Evolutionary conservation across 495 filamentous ascomycete species (phyloP), one percentile per base, ranked within the genome.

Genomic region (Apodospora peruviana): DNA sequence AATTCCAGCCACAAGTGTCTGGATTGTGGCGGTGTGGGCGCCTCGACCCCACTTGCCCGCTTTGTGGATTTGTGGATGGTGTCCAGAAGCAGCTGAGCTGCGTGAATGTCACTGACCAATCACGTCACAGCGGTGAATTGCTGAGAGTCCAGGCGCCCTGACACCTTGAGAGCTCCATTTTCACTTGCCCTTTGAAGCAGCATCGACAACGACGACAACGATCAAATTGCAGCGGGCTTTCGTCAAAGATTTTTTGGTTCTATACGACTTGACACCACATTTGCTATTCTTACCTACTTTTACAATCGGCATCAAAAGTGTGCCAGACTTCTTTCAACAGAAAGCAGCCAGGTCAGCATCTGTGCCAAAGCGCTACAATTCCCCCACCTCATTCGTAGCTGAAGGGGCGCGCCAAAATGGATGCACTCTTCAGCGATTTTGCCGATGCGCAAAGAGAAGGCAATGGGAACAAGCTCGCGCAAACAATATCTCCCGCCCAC

Each of bases 401-500:
- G n/a, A n/a, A n/a, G n/a, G n/a, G n/a, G n/a, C n/a, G n/a, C n/a
- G n/a, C 7, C 25, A 55, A 43, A 12, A 91, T 93, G 88, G 76
- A 85, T 52, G 59, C 68, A 9, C 41, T 70, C 5, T 65, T 63
- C 47, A 20, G 58, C 16, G 78, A 85, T 22, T 93, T 90, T 60
- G 72, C 68, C 39, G 61, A 71, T 25, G 83, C 84, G 25, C 74
- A 83, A 50, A 55, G 59, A 12, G 58, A 60, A 9, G 65, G 72
- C 20, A 75, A 84, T 50, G 88, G 88, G 43, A 80, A 80, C 55
- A 69, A 62, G 22, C 78, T 96, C 14, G 82, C 88, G 27, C 70
- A 75, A 39, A 84, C 86, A 11, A 68, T 96, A 44, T 82, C 75
- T 3, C 89, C 90, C 34, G 71, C 83, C 47, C 58, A 79, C 21